Base-by-base conservation (phyloP, 1,139 yeast genomes). In the Yarrowia galli region DNA sequence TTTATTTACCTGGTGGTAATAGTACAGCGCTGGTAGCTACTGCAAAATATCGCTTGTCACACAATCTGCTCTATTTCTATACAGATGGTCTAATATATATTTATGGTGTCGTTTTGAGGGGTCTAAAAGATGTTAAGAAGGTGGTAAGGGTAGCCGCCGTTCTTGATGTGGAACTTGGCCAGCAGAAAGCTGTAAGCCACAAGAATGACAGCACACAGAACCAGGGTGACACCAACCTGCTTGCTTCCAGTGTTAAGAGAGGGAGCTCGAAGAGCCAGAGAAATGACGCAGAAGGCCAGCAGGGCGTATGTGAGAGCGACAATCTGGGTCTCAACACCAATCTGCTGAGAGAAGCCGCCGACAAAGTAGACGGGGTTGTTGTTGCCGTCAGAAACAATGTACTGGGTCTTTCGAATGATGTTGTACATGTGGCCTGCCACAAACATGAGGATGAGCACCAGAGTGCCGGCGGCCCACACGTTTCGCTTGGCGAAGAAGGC, bases 381-480 rank as follows among this genome's bases (percentile, higher is more conserved):
- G 65, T 84, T 79, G 10, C 81, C 82, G 67, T 82, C 83, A 61
- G 84, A 84, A 69, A 86, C 87, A 45, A 89, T 82, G 74, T 87
- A 89, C 22, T 92, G 97, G 10, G 88, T 84, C 54, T 85, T 85
- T 76, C 98, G 87, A 71, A 95, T 95, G 73, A 87, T 86, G 77
- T 92, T 92, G 84, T 87, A 95, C 99, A 95, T 95, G 79, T 92
- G 91, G 18, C 99, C 99, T 15, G 96, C 83, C 67, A 86, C 88
- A 81, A 93, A 91, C 73, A 92, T 80, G 71, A 93, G 81, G 35
- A 91, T 84, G 16, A 85, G 74, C 56, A 89, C 80, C 25, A 91
- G 80, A 4, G 91, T 82, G 18, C 83, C 68, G 5, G 86, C 84
- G 65, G 89, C 88, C 97, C 97, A 92, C 67, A 89, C 74, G 70